phyloP scores from a whole-genome alignment of 192 early-diverging fungal species.

The Mortierella hygrophila region DNA sequence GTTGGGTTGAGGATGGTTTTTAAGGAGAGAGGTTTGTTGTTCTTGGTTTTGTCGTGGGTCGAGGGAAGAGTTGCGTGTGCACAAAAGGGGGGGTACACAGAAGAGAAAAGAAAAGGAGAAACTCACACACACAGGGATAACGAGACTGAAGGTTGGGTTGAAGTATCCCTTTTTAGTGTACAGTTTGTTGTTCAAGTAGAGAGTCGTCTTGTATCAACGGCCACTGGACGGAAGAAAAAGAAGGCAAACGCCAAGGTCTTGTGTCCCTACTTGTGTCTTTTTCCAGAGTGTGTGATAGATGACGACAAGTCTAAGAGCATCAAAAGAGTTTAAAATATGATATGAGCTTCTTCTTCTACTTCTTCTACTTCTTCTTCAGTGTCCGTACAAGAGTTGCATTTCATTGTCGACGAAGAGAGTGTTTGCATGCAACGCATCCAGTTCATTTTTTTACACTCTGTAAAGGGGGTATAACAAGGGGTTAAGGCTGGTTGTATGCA shows the following conservation, averaged over 20 bases:
- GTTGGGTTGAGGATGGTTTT: slow-evolving; percentile 9
- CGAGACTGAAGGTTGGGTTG: background rate
- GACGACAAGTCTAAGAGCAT: background rate
- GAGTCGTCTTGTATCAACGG: background rate
- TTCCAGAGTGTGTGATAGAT: background rate
- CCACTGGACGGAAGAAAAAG: background rate
- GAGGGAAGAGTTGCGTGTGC: background rate
- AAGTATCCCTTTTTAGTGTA: background rate
- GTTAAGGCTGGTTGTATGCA: background rate
- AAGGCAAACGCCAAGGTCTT: background rate
- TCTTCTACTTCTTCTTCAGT: background rate
- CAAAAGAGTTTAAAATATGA: background rate
- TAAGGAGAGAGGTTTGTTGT: background rate
- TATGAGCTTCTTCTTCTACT: background rate
- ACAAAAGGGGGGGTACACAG: background rate
- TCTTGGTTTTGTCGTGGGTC: background rate
- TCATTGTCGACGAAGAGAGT: background rate
- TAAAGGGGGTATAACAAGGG: background rate
- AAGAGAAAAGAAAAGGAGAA: background rate
- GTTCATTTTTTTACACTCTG: background rate
- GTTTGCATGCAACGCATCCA: background rate
- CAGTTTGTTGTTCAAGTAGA: background rate
- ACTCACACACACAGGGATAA: background rate
- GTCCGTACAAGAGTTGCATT: background rate
- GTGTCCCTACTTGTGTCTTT: background rate